Conservation (phyloP, 495 filamentous ascomycete genomes). For the Xylaria curta region DNA sequence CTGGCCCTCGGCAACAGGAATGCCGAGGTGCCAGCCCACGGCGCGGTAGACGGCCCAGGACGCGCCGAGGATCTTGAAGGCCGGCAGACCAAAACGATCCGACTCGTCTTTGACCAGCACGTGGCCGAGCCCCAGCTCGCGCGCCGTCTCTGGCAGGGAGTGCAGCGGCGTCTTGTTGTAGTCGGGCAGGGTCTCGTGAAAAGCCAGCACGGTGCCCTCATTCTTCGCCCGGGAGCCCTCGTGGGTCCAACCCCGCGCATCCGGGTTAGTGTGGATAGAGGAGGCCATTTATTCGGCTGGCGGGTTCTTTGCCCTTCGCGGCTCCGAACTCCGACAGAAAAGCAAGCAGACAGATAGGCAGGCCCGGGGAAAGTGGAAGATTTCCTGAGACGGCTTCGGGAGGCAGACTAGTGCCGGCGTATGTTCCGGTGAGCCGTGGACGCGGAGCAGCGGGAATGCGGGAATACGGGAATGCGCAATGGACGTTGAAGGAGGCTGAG, state of each 20-base stretch:
- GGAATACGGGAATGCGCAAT: neutral
- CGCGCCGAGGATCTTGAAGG: constrained; percentile 79
- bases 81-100: constrained; percentile 63
- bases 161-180: constrained; percentile 60
- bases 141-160: constrained; percentile 55
- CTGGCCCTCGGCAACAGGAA: constrained; percentile 43
- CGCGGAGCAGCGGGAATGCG: constrained; percentile 10
- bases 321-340: constrained; percentile 7
- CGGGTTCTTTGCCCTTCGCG: neutral
- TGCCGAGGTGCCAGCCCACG: constrained; percentile 49
- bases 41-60: constrained; percentile 69
- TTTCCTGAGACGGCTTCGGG: constrained; percentile 6
- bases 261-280: constrained; percentile 32
- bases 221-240: constrained; percentile 19
- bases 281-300: constrained; percentile 29
- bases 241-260: constrained; percentile 30
- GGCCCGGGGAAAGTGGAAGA: neutral
- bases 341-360: neutral
- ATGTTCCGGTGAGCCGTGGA: neutral
- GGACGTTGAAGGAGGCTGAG: constrained; percentile 22
- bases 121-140: constrained; percentile 57
- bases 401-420: constrained; percentile 23
- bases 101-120: constrained; percentile 66
- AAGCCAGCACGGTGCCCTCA: constrained; percentile 35
- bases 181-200: constrained; percentile 58